A percentile compares a stretch with the other conserved stretches of the same genome.
phyloP scores from a whole-genome alignment of 176 grass and related monocot genomes.

The Hsuehochloa calcarea region DNA sequence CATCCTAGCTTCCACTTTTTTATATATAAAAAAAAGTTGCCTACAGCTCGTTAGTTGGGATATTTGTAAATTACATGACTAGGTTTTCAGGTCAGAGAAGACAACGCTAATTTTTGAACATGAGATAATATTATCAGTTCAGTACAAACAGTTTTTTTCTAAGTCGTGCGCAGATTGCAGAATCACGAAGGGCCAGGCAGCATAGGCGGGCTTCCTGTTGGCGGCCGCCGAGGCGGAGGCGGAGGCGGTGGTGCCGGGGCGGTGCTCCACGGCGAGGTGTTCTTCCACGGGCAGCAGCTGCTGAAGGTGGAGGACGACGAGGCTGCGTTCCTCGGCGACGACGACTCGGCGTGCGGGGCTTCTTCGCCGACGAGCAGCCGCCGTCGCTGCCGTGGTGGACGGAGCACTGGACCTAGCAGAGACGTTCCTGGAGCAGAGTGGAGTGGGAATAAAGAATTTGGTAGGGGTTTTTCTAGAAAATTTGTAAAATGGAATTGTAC shows the following conservation, averaged over 20 bases:
- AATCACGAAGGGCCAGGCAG: neutral
- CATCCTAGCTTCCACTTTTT: neutral
- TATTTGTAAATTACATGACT: neutral
- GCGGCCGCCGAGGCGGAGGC: neutral
- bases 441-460: neutral
- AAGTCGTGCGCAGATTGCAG: too few species aligned
- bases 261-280: constrained; percentile 20
- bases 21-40: neutral
- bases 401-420: constrained; percentile 53
- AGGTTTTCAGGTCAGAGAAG: neutral
- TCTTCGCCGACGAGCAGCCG: constrained; percentile 65
- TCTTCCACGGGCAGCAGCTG: constrained; percentile 39
- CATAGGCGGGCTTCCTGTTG: too few species aligned
- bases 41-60: neutral
- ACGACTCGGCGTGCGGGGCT: constrained; percentile 57
- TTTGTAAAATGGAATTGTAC: constrained; percentile 65
- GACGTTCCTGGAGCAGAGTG: neutral
- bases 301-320: constrained; percentile 63
- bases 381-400: constrained; percentile 68
- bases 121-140: neutral
- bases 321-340: constrained; percentile 44
- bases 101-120: neutral
- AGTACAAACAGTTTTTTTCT: neutral
- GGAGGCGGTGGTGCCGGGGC: neutral
- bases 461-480: constrained; percentile 35